Percentiles rank a stretch among this genome's conserved stretches.
These are phyloP conservation scores for Aspergillus latus DNA, from an alignment of 2,329 filamentous ascomycete species.

Conservation along the genomic window DNA sequence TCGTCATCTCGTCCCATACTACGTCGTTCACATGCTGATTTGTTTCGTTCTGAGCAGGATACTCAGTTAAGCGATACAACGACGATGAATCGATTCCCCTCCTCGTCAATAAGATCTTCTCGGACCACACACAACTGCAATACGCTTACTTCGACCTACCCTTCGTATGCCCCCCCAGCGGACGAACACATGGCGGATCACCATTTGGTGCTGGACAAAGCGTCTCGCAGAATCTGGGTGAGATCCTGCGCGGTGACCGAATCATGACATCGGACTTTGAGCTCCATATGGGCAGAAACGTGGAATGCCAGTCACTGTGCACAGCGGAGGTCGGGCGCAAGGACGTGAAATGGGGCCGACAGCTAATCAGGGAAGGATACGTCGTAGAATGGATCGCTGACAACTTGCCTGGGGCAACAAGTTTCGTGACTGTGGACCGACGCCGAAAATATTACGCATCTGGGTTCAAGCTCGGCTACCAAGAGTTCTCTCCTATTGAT, in stretches of 20 bases:
- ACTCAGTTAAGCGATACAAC: slow-evolving; percentile 77
- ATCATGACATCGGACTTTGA: slow-evolving; percentile 84
- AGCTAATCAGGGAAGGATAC: slow-evolving; percentile 75
- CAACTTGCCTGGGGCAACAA: slow-evolving; percentile 84
- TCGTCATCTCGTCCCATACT: slow-evolving; percentile 29
- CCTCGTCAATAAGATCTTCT: slow-evolving; percentile 91
- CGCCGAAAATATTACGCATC: slow-evolving; percentile 83
- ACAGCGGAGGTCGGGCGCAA: slow-evolving; percentile 63
- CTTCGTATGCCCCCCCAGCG: slow-evolving; percentile 79
- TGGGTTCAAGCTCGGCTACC: slow-evolving; percentile 84
- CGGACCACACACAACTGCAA: slow-evolving; percentile 84
- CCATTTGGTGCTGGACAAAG: slow-evolving; percentile 73
- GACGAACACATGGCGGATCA: slow-evolving; percentile 63
- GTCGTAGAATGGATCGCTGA: slow-evolving; percentile 94
- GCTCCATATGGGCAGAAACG: slow-evolving; percentile 72
- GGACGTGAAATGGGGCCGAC: slow-evolving; percentile 65
- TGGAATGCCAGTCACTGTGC: slow-evolving; percentile 71
- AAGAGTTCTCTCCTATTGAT: slow-evolving; percentile 61
- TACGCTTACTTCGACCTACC: slow-evolving; percentile 88
- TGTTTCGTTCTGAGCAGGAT: slow-evolving; percentile 55
- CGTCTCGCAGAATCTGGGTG: slow-evolving; percentile 79
- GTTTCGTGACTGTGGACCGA: slow-evolving; percentile 83
- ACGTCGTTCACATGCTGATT: slow-evolving; percentile 13
- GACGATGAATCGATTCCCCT: slow-evolving; percentile 76
- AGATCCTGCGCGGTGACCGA: slow-evolving; percentile 82